Conservation (phyloP, 352 stramenopile genomes). For the Pythium utonaiense region DNA sequence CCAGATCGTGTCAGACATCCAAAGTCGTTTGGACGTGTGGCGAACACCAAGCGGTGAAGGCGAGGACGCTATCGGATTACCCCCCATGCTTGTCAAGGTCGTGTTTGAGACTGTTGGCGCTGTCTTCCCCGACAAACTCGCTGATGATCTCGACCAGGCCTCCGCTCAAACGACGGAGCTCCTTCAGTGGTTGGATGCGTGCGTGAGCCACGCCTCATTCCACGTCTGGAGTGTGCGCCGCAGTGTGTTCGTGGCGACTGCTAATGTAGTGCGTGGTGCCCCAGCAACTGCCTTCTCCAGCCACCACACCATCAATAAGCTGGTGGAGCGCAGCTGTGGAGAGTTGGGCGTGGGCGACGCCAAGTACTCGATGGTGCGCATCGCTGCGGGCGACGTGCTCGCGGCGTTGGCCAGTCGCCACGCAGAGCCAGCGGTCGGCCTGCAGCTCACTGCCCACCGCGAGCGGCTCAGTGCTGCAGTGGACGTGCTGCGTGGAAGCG, state of each 20-base stretch:
- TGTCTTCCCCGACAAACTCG: constrained; percentile 13
- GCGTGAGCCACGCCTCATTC: constrained; percentile 31
- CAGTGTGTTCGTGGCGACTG: constrained; percentile 43
- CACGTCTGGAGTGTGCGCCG: constrained; percentile 69
- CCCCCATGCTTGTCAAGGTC: constrained; percentile 69
- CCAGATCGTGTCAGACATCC: constrained; percentile 34
- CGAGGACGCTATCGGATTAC: constrained; percentile 15
- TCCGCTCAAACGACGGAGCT: constrained; percentile 18
- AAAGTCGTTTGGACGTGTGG: constrained; percentile 31
- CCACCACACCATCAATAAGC: constrained; percentile 25
- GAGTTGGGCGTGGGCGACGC: constrained; percentile 52
- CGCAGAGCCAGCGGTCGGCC: constrained; percentile 29
- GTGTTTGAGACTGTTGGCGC: constrained; percentile 60
- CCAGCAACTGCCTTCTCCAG: constrained; percentile 22
- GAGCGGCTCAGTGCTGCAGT: constrained; percentile 42
- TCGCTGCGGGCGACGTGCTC: constrained; percentile 50
- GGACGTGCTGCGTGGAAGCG: constrained; percentile 40
- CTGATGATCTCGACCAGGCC: constrained; percentile 1
- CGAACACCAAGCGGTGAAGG: not conserved
- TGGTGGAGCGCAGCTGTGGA: constrained; percentile 47
- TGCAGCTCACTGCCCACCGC: constrained; percentile 45
- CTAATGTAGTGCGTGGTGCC: constrained; percentile 32
- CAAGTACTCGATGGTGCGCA: constrained; percentile 72
- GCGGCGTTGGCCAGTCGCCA: constrained; percentile 38
- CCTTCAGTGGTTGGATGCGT: constrained; percentile 50